Percentiles rank a stretch among this genome's conserved stretches.
These are phyloP conservation scores for Cyclotella sp. DNA, from an alignment of 108 stramenopile genomes.

Conservation along the genomic window DNA sequence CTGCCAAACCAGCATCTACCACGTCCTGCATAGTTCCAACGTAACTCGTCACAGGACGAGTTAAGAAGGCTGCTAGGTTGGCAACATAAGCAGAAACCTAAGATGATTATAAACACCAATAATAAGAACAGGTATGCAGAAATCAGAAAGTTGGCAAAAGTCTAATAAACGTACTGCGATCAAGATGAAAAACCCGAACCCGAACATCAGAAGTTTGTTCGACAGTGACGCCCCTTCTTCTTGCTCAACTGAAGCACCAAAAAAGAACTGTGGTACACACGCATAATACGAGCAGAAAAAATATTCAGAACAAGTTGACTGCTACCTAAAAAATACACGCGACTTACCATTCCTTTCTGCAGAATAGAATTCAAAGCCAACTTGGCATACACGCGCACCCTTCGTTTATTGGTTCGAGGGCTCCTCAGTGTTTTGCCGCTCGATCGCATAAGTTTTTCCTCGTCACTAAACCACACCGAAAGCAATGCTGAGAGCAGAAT, in stretches of 20 bases:
- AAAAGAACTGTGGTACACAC: conserved; percentile 24
- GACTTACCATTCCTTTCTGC: conserved; percentile 7
- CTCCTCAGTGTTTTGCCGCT: neutral
- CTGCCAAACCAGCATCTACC: conserved; percentile 3
- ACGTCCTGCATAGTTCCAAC: conserved; percentile 12
- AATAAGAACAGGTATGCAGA: neutral
- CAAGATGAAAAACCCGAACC: conserved; percentile 32
- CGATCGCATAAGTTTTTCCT: neutral
- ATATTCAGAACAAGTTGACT: neutral
- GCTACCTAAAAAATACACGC: neutral
- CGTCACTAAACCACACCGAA: conserved; percentile 1
- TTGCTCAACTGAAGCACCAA: conserved; percentile 33
- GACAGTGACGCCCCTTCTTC: conserved; percentile 16
- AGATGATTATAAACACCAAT: neutral
- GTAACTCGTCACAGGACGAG: neutral
- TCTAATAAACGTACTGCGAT: conserved; percentile 10
- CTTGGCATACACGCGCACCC: neutral
- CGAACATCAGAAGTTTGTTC: conserved; percentile 27
- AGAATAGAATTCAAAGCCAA: conserved; percentile 12
- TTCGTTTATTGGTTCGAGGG: neutral
- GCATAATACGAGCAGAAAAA: too few relatives aligned
- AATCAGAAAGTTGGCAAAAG: neutral
- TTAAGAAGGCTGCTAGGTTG: conserved; percentile 33
- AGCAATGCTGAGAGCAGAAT: conserved; percentile 3
- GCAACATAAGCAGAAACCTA: conserved; percentile 32